Evolutionary conservation across 2,329 filamentous ascomycete genomes (phyloP).

Genomic region (Pyricularia sp.): DNA sequence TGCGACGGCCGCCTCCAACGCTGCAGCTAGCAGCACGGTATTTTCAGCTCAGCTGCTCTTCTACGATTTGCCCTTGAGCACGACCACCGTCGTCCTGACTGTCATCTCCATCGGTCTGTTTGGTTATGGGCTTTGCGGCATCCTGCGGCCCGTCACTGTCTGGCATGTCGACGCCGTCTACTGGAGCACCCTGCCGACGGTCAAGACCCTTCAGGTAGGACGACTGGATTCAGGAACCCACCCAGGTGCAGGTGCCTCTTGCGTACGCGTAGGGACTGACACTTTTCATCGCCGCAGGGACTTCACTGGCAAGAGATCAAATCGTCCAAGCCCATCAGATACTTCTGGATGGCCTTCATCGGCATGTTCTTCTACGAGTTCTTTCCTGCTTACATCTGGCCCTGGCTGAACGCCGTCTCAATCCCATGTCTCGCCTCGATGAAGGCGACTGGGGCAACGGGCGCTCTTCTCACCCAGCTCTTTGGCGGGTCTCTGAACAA

Average conservation of each 20-base stretch:
- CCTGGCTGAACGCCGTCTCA: slow-evolving; percentile 45
- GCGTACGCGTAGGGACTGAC: too few relatives aligned
- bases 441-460: slow-evolving; percentile 26
- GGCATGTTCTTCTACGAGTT: slow-evolving; percentile 42
- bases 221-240: too few relatives aligned
- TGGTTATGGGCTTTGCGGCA: slow-evolving; percentile 20
- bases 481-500: background rate
- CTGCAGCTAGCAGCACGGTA: background rate
- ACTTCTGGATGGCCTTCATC: slow-evolving; percentile 17
- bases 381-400: slow-evolving; percentile 44
- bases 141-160: slow-evolving; percentile 43
- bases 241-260: too few relatives aligned
- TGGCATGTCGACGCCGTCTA: slow-evolving; percentile 48
- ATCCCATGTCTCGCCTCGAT: slow-evolving; percentile 44
- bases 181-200: slow-evolving; percentile 41
- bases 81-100: background rate
- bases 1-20: background rate
- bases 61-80: background rate
- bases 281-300: background rate
- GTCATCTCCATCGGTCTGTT: background rate
- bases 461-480: background rate
- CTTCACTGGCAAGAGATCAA: background rate
- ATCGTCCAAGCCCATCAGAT: background rate
- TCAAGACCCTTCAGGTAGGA: slow-evolving; percentile 43
- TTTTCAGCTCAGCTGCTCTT: background rate